Percentiles rank a stretch among this genome's conserved stretches.
These are phyloP conservation scores for Nicotiana benthamiana DNA, from an alignment of 257 asterid genomes.

Conservation along the genomic window DNA sequence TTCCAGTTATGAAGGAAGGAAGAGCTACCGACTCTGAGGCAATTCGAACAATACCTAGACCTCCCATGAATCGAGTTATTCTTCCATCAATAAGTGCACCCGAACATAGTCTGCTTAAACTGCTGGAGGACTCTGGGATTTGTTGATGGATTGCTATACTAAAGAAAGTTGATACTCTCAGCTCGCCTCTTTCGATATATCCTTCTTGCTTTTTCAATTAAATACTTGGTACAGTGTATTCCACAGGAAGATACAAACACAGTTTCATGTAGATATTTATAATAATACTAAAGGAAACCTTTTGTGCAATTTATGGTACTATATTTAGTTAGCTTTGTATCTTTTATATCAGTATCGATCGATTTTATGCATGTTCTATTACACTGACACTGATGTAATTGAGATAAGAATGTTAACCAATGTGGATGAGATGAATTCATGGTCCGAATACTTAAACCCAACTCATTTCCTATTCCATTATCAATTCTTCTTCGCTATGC, in stretches of 20 bases:
- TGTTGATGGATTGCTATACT: neutral
- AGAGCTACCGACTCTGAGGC: conserved; percentile 22
- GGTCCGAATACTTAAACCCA: neutral
- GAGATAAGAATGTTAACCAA: neutral
- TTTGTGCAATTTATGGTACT: neutral
- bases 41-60: conserved; percentile 29
- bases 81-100: conserved; percentile 44
- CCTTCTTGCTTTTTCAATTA: neutral
- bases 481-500: too few relatives aligned
- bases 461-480: too few relatives aligned
- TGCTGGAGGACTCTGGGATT: conserved; percentile 37
- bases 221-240: neutral
- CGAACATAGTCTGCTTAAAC: conserved; percentile 29
- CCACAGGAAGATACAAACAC: neutral
- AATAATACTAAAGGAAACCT: neutral
- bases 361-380: neutral
- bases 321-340: neutral
- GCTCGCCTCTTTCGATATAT: neutral
- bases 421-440: neutral
- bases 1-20: conserved; percentile 41
- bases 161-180: neutral
- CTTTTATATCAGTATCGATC: neutral
- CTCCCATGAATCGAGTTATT: conserved; percentile 39
- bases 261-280: conserved; percentile 1
- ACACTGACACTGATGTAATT: neutral